Evolutionary conservation across 352 stramenopile genomes (phyloP), one percentile per base, ranked within the genome.

Genomic region (Pythium volutum): DNA sequence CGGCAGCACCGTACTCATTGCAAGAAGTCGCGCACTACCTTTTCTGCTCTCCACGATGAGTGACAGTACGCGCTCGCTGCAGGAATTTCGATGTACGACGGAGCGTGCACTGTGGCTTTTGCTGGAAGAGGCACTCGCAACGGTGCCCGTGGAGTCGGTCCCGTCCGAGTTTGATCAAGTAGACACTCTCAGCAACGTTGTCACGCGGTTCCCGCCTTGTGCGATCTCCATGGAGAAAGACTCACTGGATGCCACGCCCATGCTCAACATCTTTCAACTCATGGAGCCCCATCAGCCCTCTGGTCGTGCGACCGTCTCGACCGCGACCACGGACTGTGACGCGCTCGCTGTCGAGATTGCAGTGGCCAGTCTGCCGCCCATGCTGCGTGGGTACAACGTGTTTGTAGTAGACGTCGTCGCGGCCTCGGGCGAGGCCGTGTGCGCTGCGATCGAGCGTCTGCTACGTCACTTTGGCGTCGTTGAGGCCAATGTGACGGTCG

Each of bases 61-160:
- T 36, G 49, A 69, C 25, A 25, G 33, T 4, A 29, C 53, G 4
- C 27, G 33, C 0, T 47, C 55, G 12, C 25, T 61, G 1, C 33
- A 39, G 23, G 61, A 75, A 33, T 77, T 87, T 58, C 71, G 69
- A 9, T 70, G 71, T 27, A 59, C 47, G 3, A 76, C 57, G 18
- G 72, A 85, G 43, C 78, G 80, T 0, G 57, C 81, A 3, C 62
- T 87, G 41, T 73, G 80, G 34, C 66, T 88, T 7, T 29, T 88
- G 11, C 65, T 90, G 31, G 80, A 90, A 59, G 64, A 70, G 15
- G 64, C 64, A 15, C 57, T 70, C 4, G 51, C 64, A 22, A 10
- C 60, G 18, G 57, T 66, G 2, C 51, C 57, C 4, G 23, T 39
- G 9, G 9, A 15, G 4, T 15, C 20, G 4, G 6, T 12, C 16